These are phyloP conservation scores for Coniochaeta prunicola DNA, from an alignment of 2,329 filamentous ascomycete genomes.

Conservation along the genomic window DNA sequence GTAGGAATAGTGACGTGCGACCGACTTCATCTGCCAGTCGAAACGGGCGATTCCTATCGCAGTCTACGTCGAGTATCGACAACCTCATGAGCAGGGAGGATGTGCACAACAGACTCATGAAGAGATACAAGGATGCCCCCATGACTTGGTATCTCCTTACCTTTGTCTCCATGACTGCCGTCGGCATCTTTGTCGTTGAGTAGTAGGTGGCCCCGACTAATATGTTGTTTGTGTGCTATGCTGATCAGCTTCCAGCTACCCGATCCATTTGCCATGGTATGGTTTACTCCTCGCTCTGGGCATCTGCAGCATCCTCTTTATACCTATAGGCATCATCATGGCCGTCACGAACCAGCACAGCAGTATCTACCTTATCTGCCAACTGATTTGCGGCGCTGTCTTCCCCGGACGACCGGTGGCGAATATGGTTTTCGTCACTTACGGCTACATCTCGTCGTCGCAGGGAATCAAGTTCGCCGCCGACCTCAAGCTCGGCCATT, in stretches of 20 bases:
- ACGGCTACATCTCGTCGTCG: conserved; percentile 81
- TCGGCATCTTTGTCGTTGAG: conserved; percentile 79
- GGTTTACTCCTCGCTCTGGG: conserved; percentile 71
- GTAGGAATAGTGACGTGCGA: conserved; percentile 7
- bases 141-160: conserved; percentile 74
- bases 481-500: conserved; percentile 80
- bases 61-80: conserved; percentile 27
- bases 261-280: conserved; percentile 80
- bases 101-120: conserved; percentile 79
- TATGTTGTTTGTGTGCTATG: conserved; percentile 4
- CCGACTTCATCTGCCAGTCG: conserved; percentile 7
- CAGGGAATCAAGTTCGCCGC: conserved; percentile 86
- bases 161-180: conserved; percentile 66
- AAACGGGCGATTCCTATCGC: conserved; percentile 11
- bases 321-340: conserved; percentile 89
- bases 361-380: conserved; percentile 80
- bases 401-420: conserved; percentile 82
- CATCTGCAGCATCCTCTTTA: conserved; percentile 76
- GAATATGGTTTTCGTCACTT: conserved; percentile 91
- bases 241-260: conserved; percentile 48
- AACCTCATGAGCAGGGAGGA: conserved; percentile 63
- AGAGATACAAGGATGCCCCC: conserved; percentile 72
- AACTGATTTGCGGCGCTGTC: conserved; percentile 72
- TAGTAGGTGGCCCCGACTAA: conserved; percentile 56
- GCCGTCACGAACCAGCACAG: conserved; percentile 86